Evolutionary conservation across 495 filamentous ascomycete genomes (phyloP), one percentile per base, ranked within the genome.

Genomic region (Lepidopterella palustris): DNA sequence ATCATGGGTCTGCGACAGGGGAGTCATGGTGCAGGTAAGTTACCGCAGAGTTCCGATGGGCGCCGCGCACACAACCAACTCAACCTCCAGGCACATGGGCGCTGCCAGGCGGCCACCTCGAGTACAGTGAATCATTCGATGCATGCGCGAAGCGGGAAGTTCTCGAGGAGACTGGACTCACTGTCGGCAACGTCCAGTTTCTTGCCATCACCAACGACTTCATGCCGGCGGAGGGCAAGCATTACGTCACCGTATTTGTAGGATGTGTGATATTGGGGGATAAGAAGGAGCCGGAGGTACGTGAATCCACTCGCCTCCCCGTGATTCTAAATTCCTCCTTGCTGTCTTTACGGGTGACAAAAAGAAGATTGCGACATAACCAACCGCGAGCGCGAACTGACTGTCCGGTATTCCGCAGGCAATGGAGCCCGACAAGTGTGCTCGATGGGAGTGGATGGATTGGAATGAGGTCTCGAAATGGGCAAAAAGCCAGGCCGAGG

Each of bases 161-260:
- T 0, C 70, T 82, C 8, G 86, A 89, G 67, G 86, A 89, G 68
- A 87, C 86, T 0, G 86, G 80, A 3, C 72, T 88, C 2, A 54
- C 69, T 0, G 76, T 87, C 9, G 63, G 45, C 0, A 74, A 78
- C 9, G 29, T 79, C 27, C 72, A 70, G 25, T 73, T 82, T 29
- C 28, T 86, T 25, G 80, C 79, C 3, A 71, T 81, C 15, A 86
- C 82, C 21, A 85, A 88, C 60, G 79, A 80, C 55, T 60, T 83
- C n/a, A 83, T 87, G 61, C 62, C 63, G 1, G 69, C 65, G 0
- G 74, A 74, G 32, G 68, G 68, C 0, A 83, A 82, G 68, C 86
- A 88, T 63, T 88, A 88, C 60, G 75, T 87, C 39, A 88, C 86
- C 1, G 64, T 87, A 15, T 88, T 85, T 59, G 76, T 87, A 64